phyloP scores from a whole-genome alignment of 257 asterid species.

The Jacaranda mimosifolia region DNA sequence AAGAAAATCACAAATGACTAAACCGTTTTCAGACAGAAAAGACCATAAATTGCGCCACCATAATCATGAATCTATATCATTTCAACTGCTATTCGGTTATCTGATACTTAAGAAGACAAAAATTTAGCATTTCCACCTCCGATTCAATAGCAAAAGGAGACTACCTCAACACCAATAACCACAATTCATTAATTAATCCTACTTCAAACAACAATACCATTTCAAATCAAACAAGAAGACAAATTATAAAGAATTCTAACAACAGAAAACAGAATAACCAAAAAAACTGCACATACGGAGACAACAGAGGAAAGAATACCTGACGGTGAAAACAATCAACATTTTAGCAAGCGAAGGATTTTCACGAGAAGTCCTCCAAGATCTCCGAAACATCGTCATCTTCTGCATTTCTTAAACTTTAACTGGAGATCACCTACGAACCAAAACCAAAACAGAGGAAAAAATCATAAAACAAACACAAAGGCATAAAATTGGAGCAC shows the following conservation, averaged over 20 bases:
- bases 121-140: neutral
- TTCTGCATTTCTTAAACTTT: conserved; percentile 42
- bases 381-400: conserved; percentile 62
- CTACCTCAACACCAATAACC: conserved; percentile 10
- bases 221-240: conserved; percentile 3
- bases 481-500: neutral
- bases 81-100: neutral
- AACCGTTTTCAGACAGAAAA: neutral
- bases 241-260: conserved; percentile 6
- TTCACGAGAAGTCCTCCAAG: conserved; percentile 63
- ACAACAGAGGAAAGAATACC: conserved; percentile 48
- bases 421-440: conserved; percentile 42
- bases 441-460: neutral
- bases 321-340: conserved; percentile 66
- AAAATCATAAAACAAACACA: neutral
- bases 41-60: conserved; percentile 2
- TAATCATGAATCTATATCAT: conserved; percentile 11
- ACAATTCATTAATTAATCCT: conserved; percentile 12
- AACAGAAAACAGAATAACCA: neutral
- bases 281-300: too few relatives aligned
- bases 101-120: neutral
- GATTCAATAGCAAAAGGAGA: conserved; percentile 11
- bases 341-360: conserved; percentile 66
- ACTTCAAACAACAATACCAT: conserved; percentile 25
- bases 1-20: neutral